Percentiles rank a stretch among this genome's conserved stretches.
Evolutionary conservation across 1,284 basidiomycete species (phyloP).

Genomic region (Mycena sp.): DNA sequence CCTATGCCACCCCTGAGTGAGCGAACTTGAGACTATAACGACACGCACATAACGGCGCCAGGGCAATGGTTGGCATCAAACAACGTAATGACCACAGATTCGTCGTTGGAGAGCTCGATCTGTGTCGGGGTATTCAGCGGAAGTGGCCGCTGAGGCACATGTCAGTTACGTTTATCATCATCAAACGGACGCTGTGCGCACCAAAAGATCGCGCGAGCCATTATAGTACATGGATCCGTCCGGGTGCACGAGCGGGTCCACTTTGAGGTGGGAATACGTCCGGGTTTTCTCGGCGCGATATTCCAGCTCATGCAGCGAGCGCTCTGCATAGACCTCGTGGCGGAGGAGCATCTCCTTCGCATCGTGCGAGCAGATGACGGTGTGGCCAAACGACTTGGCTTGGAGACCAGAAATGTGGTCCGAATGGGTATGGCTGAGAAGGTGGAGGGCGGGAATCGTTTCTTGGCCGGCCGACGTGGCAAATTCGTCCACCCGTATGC

Average conservation of each 20-base stretch:
- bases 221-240: constrained; percentile 57
- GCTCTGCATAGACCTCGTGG: constrained; percentile 75
- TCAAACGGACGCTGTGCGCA: constrained; percentile 42
- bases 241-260: constrained; percentile 56
- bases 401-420: constrained; percentile 81
- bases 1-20: too few species aligned
- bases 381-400: constrained; percentile 72
- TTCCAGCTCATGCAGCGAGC: constrained; percentile 62
- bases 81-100: constrained; percentile 78
- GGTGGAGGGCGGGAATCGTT: constrained; percentile 67
- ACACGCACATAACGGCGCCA: constrained; percentile 86
- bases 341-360: constrained; percentile 85
- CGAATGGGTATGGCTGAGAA: constrained; percentile 87
- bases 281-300: constrained; percentile 62
- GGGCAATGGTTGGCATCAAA: constrained; percentile 96
- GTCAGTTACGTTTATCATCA: neutral
- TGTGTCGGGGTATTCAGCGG: constrained; percentile 71
- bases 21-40: too few species aligned
- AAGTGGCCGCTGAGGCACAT: constrained; percentile 52
- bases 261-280: constrained; percentile 76
- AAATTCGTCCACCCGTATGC: constrained; percentile 86
- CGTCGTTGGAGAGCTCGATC: constrained; percentile 65
- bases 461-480: constrained; percentile 49
- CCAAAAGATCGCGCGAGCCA: constrained; percentile 72
- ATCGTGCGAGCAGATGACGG: constrained; percentile 80